Percentiles rank a stretch among this genome's conserved stretches.
Conservation (phyloP, 2,329 filamentous ascomycete genomes). For the Cordyceps militaris region DNA sequence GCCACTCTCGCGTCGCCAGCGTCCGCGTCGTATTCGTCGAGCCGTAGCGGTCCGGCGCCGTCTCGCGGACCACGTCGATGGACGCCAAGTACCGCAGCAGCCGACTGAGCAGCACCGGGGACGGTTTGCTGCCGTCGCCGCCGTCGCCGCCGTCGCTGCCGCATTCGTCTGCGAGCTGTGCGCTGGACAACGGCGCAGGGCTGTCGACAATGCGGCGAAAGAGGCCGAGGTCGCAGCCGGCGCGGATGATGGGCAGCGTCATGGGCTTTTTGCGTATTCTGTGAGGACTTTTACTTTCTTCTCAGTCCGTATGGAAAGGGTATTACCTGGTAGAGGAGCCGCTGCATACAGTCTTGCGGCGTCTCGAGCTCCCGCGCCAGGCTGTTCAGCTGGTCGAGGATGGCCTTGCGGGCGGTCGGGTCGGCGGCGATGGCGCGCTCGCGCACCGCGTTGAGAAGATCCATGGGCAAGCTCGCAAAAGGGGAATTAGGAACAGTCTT, state of each 20-base stretch:
- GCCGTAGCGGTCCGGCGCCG: background rate
- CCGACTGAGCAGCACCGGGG: background rate
- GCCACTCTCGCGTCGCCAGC: background rate
- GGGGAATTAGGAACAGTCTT: too few species aligned
- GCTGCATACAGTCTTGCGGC: constrained; percentile 5
- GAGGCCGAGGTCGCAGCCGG: background rate
- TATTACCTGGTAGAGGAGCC: constrained; percentile 3
- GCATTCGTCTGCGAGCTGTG: background rate
- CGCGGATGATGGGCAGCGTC: background rate
- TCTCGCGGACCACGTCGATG: background rate
- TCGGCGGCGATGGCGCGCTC: background rate
- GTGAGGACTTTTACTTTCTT: too few species aligned
- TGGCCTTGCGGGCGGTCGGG: background rate
- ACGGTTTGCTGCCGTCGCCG: too few species aligned
- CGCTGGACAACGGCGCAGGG: background rate
- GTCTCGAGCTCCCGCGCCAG: background rate
- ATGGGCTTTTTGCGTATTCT: too few species aligned
- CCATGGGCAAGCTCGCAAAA: background rate
- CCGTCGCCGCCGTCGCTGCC: background rate
- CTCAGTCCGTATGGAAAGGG: too few species aligned
- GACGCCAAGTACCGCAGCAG: constrained; percentile 5
- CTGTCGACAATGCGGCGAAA: constrained; percentile 7
- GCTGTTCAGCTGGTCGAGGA: constrained; percentile 3
- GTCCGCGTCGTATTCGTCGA: constrained; percentile 3
- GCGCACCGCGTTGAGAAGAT: background rate